Conservation (phyloP, 139 green algal species). For the Tetraselmis striata region DNA sequence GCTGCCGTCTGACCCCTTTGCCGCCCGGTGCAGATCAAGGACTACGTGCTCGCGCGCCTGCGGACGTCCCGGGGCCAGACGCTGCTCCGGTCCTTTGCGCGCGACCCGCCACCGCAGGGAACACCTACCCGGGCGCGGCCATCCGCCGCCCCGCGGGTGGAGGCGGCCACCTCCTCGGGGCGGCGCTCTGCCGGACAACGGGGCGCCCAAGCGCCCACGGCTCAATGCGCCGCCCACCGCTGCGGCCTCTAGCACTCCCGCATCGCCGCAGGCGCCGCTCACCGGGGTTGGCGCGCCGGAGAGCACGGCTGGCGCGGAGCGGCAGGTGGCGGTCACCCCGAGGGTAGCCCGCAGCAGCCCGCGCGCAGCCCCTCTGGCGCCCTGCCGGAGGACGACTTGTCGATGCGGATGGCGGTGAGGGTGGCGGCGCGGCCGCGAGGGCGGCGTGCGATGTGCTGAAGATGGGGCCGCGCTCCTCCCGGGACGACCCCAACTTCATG, state of each 20-base stretch:
- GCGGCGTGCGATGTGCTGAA: conserved; percentile 1
- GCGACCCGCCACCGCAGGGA: neutral
- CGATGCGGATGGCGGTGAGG: neutral
- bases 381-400: neutral
- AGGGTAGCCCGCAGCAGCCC: neutral
- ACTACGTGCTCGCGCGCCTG: conserved; percentile 31
- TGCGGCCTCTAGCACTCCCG: neutral
- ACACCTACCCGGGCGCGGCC: too few species aligned
- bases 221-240: too few species aligned
- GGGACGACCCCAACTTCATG: conserved; percentile 73
- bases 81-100: conserved; percentile 5
- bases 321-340: neutral
- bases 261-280: neutral
- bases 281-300: too few species aligned
- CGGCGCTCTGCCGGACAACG: too few species aligned
- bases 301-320: neutral
- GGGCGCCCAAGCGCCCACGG: too few species aligned
- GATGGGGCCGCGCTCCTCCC: neutral
- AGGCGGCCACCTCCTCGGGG: too few species aligned
- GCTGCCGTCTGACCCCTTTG: neutral
- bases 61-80: conserved; percentile 37
- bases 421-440: neutral
- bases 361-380: neutral
- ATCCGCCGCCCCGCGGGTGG: too few species aligned
- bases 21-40: conserved; percentile 17